Base-by-base conservation (phyloP, 1,284 basidiomycete species). In the Agaricales sp. region DNA sequence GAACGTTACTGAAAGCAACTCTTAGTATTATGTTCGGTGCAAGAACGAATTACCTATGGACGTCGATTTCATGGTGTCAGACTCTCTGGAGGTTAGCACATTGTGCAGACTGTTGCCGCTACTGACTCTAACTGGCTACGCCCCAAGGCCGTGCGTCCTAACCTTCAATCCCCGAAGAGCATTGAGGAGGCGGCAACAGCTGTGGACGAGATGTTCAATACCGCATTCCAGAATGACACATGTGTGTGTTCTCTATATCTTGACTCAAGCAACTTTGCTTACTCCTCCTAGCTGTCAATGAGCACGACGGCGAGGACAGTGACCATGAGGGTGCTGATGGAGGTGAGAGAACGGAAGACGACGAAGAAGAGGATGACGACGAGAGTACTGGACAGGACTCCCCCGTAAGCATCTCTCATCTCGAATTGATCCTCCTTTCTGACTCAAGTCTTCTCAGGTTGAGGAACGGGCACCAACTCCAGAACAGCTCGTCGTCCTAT, bases 41-140 rank as follows among this genome's bases (percentile, higher is more conserved):
- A 99, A 99, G 67, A 74, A 83, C 19, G 72, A 83, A 8, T 63
- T 95, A 38, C 88, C 96, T 0, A 95, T 98, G 90, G 96, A 99
- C 53, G 85, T 97, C 14, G 94, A 96, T 52, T 99, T 97, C 63
- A 95, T 97, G 92, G 66, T 97, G 6, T 80, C 82, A 2, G 95
- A 98, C 63, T 95, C 94, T 0, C 66, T 98, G 11, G 94, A 98
- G 70, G 89, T 88, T 56, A 58, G 13, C 30, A 26, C 49, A 22
- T 48, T 53, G 51, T 24, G 19, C 39, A n/a, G 39, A 22, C 45
- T 47, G 38, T 45, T 19, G 44, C 26, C 6, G 8, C 18, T 13
- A 48, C 39, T 46, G 58, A 48, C 55, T 45, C 23, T 16, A n/a
- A n/a, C n/a, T n/a, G n/a, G n/a, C n/a, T n/a, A n/a, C 3, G 20